These are phyloP conservation scores for Fusarium lyarnte DNA, from an alignment of 2,329 filamentous ascomycete genomes.

Conservation along the genomic window DNA sequence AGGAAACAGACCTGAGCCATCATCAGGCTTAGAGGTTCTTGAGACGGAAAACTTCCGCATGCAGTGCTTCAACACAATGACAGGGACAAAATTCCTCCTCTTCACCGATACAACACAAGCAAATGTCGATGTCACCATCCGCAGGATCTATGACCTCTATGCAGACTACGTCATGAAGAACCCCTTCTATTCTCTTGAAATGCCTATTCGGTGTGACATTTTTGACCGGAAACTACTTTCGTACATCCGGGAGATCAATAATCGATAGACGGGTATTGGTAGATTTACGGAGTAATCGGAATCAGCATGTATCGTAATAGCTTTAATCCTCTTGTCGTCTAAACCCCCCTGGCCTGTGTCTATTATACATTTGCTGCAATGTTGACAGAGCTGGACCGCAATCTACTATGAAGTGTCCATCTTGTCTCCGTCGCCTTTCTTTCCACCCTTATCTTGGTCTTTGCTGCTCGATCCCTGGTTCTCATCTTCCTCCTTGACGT, in stretches of 20 bases:
- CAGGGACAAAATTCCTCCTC: constrained; percentile 93
- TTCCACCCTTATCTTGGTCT: constrained; percentile 68
- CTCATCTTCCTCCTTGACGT: constrained; percentile 83
- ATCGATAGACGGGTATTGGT: constrained; percentile 51
- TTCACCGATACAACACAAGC: constrained; percentile 91
- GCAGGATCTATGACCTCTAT: constrained; percentile 92
- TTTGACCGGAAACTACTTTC: constrained; percentile 88
- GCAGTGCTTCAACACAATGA: constrained; percentile 95
- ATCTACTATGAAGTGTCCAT: constrained; percentile 82
- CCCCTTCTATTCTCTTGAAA: constrained; percentile 97
- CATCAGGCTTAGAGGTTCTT: constrained; percentile 88
- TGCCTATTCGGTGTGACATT: constrained; percentile 94
- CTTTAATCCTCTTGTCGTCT: constrained; percentile 42
- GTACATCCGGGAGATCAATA: constrained; percentile 80
- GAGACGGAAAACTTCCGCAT: constrained; percentile 95
- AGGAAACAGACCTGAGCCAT: constrained; percentile 66
- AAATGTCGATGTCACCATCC: constrained; percentile 85
- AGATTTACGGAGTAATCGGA: constrained; percentile 22
- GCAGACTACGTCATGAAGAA: constrained; percentile 99
- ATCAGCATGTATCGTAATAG: constrained; percentile 36
- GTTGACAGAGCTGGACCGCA: constrained; percentile 39
- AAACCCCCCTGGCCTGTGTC: constrained; percentile 39
- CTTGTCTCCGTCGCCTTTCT: constrained; percentile 77
- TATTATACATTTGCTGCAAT: constrained; percentile 50
- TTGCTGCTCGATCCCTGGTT: constrained; percentile 69